These are phyloP conservation scores for Aechmea fasciata DNA, from an alignment of 176 grass and related monocot genomes.

Conservation along the genomic window DNA sequence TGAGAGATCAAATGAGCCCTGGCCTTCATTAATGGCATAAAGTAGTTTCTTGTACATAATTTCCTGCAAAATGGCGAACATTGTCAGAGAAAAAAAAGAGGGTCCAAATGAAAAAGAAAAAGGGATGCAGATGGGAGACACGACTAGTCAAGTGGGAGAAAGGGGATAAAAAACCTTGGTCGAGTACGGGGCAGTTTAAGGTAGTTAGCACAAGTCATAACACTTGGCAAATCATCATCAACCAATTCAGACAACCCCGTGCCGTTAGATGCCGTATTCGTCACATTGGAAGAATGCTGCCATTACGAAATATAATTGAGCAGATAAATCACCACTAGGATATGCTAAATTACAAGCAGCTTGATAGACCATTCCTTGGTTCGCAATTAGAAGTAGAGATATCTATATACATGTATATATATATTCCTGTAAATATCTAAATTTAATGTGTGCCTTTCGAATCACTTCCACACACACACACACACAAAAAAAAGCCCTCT, in stretches of 20 bases:
- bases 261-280: slow-evolving; percentile 35
- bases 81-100: slow-evolving; percentile 2
- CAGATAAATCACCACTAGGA: slow-evolving; percentile 3
- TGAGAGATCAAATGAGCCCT: slow-evolving; percentile 96
- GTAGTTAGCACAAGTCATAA: slow-evolving; percentile 96
- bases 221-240: slow-evolving; percentile 86
- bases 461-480: too few relatives aligned
- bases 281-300: slow-evolving; percentile 46
- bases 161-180: slow-evolving; percentile 50
- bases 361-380: neutral
- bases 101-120: slow-evolving; percentile 5
- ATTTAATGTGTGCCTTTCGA: too few relatives aligned
- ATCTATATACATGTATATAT: too few relatives aligned
- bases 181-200: slow-evolving; percentile 87
- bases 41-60: slow-evolving; percentile 80
- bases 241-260: slow-evolving; percentile 43
- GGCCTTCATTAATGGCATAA: slow-evolving; percentile 84
- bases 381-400: too few relatives aligned
- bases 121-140: neutral
- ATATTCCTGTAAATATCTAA: too few relatives aligned
- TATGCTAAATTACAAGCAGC: neutral
- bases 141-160: neutral
- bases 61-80: slow-evolving; percentile 37
- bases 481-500: too few relatives aligned
- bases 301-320: slow-evolving; percentile 14